A percentile compares a stretch with the other conserved stretches of the same genome.
These are phyloP conservation scores for Tolypocladium album DNA, from an alignment of 2,329 filamentous ascomycete species.

Conservation along the genomic window DNA sequence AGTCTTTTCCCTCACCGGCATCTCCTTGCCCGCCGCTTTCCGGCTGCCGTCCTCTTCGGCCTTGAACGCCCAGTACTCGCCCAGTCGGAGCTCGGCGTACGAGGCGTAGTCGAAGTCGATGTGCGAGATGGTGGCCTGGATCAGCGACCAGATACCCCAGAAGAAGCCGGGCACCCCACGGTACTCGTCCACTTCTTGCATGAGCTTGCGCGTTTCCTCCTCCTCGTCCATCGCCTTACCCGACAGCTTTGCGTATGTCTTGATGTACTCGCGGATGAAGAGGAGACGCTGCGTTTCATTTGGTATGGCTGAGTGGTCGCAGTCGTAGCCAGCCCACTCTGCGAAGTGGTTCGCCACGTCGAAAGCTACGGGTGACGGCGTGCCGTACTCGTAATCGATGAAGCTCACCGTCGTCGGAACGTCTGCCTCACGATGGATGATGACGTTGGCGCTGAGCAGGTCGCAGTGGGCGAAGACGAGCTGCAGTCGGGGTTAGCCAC, in stretches of 20 bases:
- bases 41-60: slow-evolving; percentile 58
- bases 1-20: slow-evolving; percentile 65
- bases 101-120: slow-evolving; percentile 95
- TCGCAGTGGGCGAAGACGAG: slow-evolving; percentile 94
- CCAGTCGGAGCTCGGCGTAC: slow-evolving; percentile 77
- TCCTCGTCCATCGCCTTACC: slow-evolving; percentile 37
- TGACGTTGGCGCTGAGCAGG: slow-evolving; percentile 91
- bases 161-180: slow-evolving; percentile 82
- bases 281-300: slow-evolving; percentile 63
- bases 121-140: slow-evolving; percentile 85
- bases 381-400: slow-evolving; percentile 98
- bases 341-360: slow-evolving; percentile 97
- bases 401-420: slow-evolving; percentile 47
- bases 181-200: slow-evolving; percentile 75
- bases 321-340: slow-evolving; percentile 96
- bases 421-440: slow-evolving; percentile 47
- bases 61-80: slow-evolving; percentile 92
- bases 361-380: slow-evolving; percentile 87
- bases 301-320: slow-evolving; percentile 76
- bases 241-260: slow-evolving; percentile 53
- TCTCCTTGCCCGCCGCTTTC: slow-evolving; percentile 37
- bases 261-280: slow-evolving; percentile 78
- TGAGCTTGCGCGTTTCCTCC: slow-evolving; percentile 57
- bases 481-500: slow-evolving; percentile 25
- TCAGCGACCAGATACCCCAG: slow-evolving; percentile 92